Evolutionary conservation across 305 asterid genomes (phyloP).

Genomic region (Petunia hybrid): DNA sequence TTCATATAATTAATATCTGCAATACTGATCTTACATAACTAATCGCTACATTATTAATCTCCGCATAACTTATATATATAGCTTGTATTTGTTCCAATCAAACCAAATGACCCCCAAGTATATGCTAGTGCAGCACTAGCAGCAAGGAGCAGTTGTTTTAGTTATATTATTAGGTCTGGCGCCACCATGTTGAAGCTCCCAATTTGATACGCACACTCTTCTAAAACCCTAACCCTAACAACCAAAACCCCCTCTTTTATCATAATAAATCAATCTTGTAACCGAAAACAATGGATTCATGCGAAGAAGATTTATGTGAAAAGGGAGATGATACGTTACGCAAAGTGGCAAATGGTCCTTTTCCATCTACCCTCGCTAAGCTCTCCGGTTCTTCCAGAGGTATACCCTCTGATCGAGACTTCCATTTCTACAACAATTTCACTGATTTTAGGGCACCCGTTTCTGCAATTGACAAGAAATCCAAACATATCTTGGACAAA

Average conservation of each 20-base stretch:
- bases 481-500: slow-evolving; percentile 51
- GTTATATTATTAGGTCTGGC: too few species aligned
- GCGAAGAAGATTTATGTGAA: slow-evolving; percentile 52
- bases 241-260: neutral
- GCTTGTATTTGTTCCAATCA: too few species aligned
- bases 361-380: slow-evolving; percentile 65
- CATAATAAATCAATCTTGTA: neutral
- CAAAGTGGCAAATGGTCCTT: slow-evolving; percentile 51
- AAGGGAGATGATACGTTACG: slow-evolving; percentile 54
- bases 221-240: slow-evolving; percentile 34
- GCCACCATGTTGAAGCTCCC: too few species aligned
- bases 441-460: slow-evolving; percentile 74
- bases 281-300: slow-evolving; percentile 47
- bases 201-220: neutral
- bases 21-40: too few species aligned
- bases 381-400: slow-evolving; percentile 82
- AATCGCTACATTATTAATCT: too few species aligned
- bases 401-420: slow-evolving; percentile 77
- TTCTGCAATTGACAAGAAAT: slow-evolving; percentile 56
- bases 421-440: slow-evolving; percentile 88
- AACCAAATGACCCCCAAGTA: too few species aligned
- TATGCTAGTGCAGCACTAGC: too few species aligned
- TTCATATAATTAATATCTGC: too few species aligned
- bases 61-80: too few species aligned
- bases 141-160: too few species aligned